Evolutionary conservation across 176 grass and related monocot genomes (phyloP), one percentile per base, ranked within the genome.

Genomic region (Secale cereale): DNA sequence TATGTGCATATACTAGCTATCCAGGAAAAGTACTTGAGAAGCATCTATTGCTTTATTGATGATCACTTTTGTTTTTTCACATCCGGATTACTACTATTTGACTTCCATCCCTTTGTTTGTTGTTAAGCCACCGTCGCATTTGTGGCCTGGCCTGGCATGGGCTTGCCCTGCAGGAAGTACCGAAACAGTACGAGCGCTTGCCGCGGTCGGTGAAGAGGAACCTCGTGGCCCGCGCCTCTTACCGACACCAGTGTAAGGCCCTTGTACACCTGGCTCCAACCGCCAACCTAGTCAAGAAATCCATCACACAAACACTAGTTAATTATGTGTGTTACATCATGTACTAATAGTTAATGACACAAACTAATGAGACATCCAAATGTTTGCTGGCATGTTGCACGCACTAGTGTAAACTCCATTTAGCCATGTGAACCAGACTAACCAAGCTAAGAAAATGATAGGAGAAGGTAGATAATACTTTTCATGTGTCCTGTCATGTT

Each of bases 181-280:
- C 6, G 59, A 62, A 62, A 62, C 59, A 62, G 9, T 27, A 62
- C 10, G 10, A 62, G 59, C 4, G 59, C 59, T 62, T 62, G 59
- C 59, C 59, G 23, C 59, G 59, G 59, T 0, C 80, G 73, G 29
- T 88, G 86, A 8, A 88, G 74, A 2, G 86, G 86, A 60, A 88
- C 86, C 52, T 71, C 22, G 6, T 88, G 86, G 7, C 70, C 76
- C 0, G 86, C 79, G 0, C 79, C 79, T 20, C 79, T 71, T 20
- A 87, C 12, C 0, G 71, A 82, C 62, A 87, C 86, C 14, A 87
- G 19, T 5, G 61, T 87, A 1, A 87, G 61, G 46, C 79, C 86
- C 46, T 60, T 17, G 20, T 82, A 87, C 20, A 87, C 86, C 74
- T 87, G 79, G 15, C 79, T 87, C 86, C 86, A 87, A 6, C 86